Base-by-base conservation (phyloP, 1,139 yeast genomes). In the Lodderomyces metapsilosis region DNA sequence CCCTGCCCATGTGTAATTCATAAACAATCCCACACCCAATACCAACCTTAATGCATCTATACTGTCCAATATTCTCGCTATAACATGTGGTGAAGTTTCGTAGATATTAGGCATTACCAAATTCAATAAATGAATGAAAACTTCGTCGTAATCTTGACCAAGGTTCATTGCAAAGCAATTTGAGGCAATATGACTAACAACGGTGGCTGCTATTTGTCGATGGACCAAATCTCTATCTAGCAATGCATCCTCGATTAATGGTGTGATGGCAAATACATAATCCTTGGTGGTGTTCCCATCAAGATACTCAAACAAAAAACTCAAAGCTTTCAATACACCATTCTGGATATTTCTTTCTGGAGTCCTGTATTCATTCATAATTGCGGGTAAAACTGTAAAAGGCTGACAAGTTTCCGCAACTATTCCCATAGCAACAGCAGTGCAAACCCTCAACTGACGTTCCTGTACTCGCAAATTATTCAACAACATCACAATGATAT, bases 351-450 rank as follows among this genome's bases (percentile, higher is more conserved):
- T 91, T 44, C 84, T 80, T 50, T 92, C 98, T 0, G 96, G 97
- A 4, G 87, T 86, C 41, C 95, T 74, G 57, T 92, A 94, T 59
- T 92, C 98, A 59, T 92, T 91, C 96, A 94, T 88, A 36, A 94
- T 68, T 0, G 96, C 96, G 0, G 99, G 98, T n/a, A 94, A 63
- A 0, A 92, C 96, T 0, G 98, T 88, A 61, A 88, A 92, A 0
- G 98, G 97, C 0, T 88, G 80, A 64, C 98, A 92, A 0, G 86
- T 82, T 44, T 91, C 95, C 0, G 98, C 98, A 11, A 94, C 96
- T 53, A 94, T 91, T 28, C 96, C 98, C 52, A 94, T 88, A 0
- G 99, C 99, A 34, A 94, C 98, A 1, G 98, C 97, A 0, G 98
- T 89, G 58, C 97, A 91, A 10, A 94, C 97, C 55, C 99, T 83